Evolutionary conservation across 2,329 filamentous ascomycete species (phyloP).

Genomic region (Alternaria dauci): DNA sequence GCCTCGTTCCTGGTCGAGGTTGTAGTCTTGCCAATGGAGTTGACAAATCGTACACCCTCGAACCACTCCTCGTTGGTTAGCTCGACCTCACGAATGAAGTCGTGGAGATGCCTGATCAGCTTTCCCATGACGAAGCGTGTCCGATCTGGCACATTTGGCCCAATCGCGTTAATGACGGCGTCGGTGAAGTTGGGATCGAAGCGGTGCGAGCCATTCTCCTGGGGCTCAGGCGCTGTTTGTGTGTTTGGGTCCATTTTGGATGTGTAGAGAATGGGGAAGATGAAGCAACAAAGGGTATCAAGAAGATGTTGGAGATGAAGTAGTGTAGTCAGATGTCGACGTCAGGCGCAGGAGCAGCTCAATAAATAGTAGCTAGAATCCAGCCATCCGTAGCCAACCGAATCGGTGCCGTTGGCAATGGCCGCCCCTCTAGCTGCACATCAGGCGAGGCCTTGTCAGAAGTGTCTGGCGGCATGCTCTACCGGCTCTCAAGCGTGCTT

Average conservation of each 20-base stretch:
- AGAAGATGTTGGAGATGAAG: background rate
- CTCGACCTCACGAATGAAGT: constrained; percentile 80
- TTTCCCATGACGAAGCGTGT: constrained; percentile 69
- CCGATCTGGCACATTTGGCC: constrained; percentile 71
- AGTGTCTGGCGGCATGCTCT: constrained; percentile 25
- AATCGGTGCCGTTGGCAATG: constrained; percentile 30
- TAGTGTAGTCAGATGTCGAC: background rate
- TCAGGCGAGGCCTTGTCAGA: constrained; percentile 26
- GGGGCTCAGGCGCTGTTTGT: constrained; percentile 33
- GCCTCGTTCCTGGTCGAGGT: constrained; percentile 76
- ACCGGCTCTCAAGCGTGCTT: constrained; percentile 25
- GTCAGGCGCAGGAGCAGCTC: constrained; percentile 19
- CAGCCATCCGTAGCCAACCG: constrained; percentile 23
- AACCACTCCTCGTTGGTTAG: constrained; percentile 81
- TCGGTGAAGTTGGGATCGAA: constrained; percentile 83
- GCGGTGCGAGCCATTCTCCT: constrained; percentile 43
- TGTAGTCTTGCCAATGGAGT: constrained; percentile 74
- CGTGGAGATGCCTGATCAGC: constrained; percentile 76
- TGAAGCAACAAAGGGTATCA: background rate
- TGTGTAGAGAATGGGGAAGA: constrained; percentile 1
- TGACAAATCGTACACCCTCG: constrained; percentile 76
- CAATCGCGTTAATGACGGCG: constrained; percentile 76
- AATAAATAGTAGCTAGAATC: constrained; percentile 26
- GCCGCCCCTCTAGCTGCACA: constrained; percentile 34
- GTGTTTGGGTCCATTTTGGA: constrained; percentile 27